These are phyloP conservation scores for Rusavskia elegans DNA, from an alignment of 495 filamentous ascomycete genomes.

Conservation along the genomic window DNA sequence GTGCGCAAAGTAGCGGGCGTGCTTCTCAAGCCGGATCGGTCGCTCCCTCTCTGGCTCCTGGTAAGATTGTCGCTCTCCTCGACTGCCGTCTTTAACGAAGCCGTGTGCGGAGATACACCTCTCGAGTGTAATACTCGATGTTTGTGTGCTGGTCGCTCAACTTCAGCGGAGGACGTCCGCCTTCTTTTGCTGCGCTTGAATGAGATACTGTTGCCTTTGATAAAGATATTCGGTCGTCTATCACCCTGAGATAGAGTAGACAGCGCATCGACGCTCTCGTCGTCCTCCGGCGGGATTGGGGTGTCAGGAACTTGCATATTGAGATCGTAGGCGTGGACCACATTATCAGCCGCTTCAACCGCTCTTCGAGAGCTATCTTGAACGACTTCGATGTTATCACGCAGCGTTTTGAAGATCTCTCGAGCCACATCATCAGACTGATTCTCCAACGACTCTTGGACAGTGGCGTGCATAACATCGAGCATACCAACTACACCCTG, in stretches of 20 bases:
- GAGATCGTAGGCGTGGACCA: slow-evolving; percentile 75
- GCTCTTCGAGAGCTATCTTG: slow-evolving; percentile 70
- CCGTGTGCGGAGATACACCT: slow-evolving; percentile 32
- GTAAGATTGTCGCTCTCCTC: slow-evolving; percentile 33
- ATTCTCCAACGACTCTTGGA: slow-evolving; percentile 49
- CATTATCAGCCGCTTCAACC: slow-evolving; percentile 70
- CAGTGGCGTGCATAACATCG: slow-evolving; percentile 70
- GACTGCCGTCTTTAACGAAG: slow-evolving; percentile 29
- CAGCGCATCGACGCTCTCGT: slow-evolving; percentile 18
- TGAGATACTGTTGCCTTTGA: slow-evolving; percentile 29
- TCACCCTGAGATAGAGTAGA: slow-evolving; percentile 11
- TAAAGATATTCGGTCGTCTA: slow-evolving; percentile 24
- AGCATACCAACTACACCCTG: slow-evolving; percentile 76
- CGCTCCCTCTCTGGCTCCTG: background rate
- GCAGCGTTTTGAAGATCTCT: slow-evolving; percentile 45
- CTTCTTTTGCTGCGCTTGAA: slow-evolving; percentile 34
- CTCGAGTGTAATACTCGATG: slow-evolving; percentile 24
- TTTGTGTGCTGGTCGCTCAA: slow-evolving; percentile 20
- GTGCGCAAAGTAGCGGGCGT: slow-evolving; percentile 3
- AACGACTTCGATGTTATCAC: slow-evolving; percentile 60
- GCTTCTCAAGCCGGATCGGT: background rate
- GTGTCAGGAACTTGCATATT: slow-evolving; percentile 68
- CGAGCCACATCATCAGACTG: slow-evolving; percentile 33
- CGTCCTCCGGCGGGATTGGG: slow-evolving; percentile 24
- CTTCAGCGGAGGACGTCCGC: slow-evolving; percentile 26